Base-by-base conservation (phyloP, 2,329 filamentous ascomycete species). In the Aureobasidium sp. region DNA sequence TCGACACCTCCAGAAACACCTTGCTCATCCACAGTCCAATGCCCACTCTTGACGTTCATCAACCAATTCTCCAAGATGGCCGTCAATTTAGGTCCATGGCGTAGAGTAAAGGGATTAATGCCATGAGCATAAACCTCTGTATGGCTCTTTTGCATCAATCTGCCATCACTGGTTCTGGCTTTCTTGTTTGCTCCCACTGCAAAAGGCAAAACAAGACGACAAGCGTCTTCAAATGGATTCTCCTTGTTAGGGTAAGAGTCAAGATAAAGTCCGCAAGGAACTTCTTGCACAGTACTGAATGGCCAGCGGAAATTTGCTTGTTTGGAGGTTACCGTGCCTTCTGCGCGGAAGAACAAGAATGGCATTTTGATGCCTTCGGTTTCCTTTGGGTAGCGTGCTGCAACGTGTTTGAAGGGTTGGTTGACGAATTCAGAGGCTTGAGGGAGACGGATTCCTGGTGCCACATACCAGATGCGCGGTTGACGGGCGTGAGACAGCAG, bases 171-270 rank as follows among this genome's bases (percentile, higher is more conserved):
- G 6, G 70, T 72, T 37, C 68, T 60, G 3, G 70, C 70, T 55
- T 70, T 71, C n/a, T 61, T 55, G 51, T 69, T 68, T 25, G 62
- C 67, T 13, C 69, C 70, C 1, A 73, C 59, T 3, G 65, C 63
- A 47, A 72, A 71, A 3, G 71, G 71, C 27, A 73, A 55, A 0
- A 72, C 69, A 25, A 73, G 63, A 9, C 69, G 64, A 57, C 70
- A 72, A 4, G 68, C 69, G 58, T 73, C 71, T 37, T 73, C 70
- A 61, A 72, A 72, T 5, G 71, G 69, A 37, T 72, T 72, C 36
- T 69, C 66, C 3, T 68, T 69, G 44, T 70, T 70, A 3, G 68
- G 68, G 55, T 71, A 69, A 5, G 68, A 67, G 51, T 73, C 71
- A 2, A 73, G 68, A 49, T 73, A 73, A 2, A 73, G 64, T 6